Conservation (phyloP, 2,329 filamentous ascomycete genomes). For the Monosporascus cannonballus region DNA sequence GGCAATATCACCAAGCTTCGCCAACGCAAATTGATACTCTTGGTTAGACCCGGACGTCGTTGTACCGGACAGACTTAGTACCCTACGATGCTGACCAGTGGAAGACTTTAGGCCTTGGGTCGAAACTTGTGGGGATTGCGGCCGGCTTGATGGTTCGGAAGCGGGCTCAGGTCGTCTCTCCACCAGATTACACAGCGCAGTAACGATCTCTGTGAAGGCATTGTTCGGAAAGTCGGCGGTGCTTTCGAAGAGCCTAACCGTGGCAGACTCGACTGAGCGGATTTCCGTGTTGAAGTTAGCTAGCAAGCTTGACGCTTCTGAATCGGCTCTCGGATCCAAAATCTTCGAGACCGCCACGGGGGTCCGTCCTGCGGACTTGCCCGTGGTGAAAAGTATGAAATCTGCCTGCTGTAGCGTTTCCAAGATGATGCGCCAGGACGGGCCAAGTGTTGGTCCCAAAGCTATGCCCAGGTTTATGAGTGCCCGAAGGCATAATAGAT, state of each 20-base stretch:
- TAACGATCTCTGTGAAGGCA: slow-evolving; percentile 71
- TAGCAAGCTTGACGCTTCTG: slow-evolving; percentile 45
- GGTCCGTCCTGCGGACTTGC: slow-evolving; percentile 47
- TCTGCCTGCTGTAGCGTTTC: slow-evolving; percentile 92
- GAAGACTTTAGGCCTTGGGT: slow-evolving; percentile 17
- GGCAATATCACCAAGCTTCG: slow-evolving; percentile 67
- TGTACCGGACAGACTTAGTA: slow-evolving; percentile 42
- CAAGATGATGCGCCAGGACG: slow-evolving; percentile 84
- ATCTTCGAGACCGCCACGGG: slow-evolving; percentile 37
- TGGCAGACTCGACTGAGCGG: slow-evolving; percentile 81
- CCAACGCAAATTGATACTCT: slow-evolving; percentile 61
- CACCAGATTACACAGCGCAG: slow-evolving; percentile 68
- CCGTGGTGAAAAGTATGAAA: slow-evolving; percentile 67
- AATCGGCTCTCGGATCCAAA: slow-evolving; percentile 42
- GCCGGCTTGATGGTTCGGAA: slow-evolving; percentile 25
- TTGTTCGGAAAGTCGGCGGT: slow-evolving; percentile 84
- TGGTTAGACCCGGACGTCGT: slow-evolving; percentile 46
- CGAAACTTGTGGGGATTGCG: slow-evolving; percentile 32
- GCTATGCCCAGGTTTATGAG: slow-evolving; percentile 95
- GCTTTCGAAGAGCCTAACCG: slow-evolving; percentile 81
- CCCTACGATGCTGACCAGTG: slow-evolving; percentile 35
- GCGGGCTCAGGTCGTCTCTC: slow-evolving; percentile 29
- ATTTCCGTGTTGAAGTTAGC: slow-evolving; percentile 75
- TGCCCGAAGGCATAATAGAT: slow-evolving; percentile 82
- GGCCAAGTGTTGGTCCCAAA: slow-evolving; percentile 76